Percentiles rank a stretch among this genome's conserved stretches.
Conservation (phyloP, 1,139 yeast species). For the Candida freyschussii region DNA sequence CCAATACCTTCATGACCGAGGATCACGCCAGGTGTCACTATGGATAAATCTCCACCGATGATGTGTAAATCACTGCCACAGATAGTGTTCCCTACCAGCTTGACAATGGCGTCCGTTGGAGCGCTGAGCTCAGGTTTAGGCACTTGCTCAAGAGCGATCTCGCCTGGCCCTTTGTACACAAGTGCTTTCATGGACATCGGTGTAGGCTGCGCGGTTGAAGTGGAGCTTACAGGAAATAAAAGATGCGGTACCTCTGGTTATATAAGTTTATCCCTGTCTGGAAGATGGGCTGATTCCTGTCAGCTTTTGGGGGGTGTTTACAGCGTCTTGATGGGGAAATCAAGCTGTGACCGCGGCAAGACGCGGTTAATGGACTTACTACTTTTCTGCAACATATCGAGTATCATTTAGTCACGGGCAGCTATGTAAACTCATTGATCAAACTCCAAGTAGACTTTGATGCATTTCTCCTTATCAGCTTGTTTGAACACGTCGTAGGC, state of each 20-base stretch:
- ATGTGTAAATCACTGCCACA: constrained; percentile 48
- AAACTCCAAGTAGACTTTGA: constrained; percentile 33
- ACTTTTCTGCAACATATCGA: too few species aligned
- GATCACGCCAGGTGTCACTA: constrained; percentile 38
- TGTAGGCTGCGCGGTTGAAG: too few species aligned
- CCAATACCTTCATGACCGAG: constrained; percentile 55
- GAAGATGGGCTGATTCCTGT: too few species aligned
- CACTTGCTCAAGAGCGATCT: constrained; percentile 31
- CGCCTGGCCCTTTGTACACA: constrained; percentile 39
- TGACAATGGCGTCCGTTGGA: constrained; percentile 42
- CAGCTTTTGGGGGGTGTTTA: too few species aligned
- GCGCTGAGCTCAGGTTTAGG: constrained; percentile 33
- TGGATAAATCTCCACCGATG: constrained; percentile 45
- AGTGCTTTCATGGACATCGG: constrained; percentile 40
- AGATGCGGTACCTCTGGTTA: too few species aligned
- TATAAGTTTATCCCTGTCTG: too few species aligned
- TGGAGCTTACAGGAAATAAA: too few species aligned
- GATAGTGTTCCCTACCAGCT: constrained; percentile 39
- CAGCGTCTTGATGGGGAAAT: too few species aligned
- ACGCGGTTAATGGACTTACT: too few species aligned
- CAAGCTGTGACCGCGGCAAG: too few species aligned
- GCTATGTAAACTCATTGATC: constrained; percentile 1
- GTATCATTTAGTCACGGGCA: too few species aligned
- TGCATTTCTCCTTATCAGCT: constrained; percentile 40
- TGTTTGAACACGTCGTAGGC: constrained; percentile 36